Percentiles rank a stretch among this genome's conserved stretches.
phyloP scores from a whole-genome alignment of 768 basidiomycete genomes.

The Imleria badia region DNA sequence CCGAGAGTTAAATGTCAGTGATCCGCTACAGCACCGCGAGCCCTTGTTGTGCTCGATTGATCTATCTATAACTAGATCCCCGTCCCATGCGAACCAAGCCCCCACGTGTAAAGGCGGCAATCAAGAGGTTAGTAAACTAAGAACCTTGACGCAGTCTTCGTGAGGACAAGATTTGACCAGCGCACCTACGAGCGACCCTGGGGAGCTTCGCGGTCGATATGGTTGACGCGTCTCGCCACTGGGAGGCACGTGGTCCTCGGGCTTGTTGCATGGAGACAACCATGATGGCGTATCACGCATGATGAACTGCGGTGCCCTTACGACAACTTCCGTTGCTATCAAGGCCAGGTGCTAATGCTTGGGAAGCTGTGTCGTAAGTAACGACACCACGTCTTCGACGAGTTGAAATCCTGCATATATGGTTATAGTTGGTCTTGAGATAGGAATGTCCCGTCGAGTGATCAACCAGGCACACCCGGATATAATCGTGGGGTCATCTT shows the following conservation, averaged over 20 bases:
- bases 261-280: neutral
- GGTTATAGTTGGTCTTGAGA: neutral
- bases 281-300: neutral
- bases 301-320: constrained; percentile 1
- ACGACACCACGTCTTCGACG: neutral
- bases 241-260: neutral
- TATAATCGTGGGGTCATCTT: neutral
- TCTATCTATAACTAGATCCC: neutral
- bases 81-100: neutral
- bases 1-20: constrained; percentile 10
- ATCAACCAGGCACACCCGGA: neutral
- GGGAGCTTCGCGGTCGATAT: neutral
- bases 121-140: neutral
- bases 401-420: neutral
- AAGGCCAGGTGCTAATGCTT: neutral
- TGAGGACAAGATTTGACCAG: neutral
- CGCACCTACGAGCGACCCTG: neutral
- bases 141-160: neutral
- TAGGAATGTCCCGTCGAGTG: neutral
- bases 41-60: neutral
- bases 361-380: constrained; percentile 3
- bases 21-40: neutral
- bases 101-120: neutral
- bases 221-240: neutral
- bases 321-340: constrained; percentile 12